Conservation (phyloP, 164 flowering plant species). For the Hamamelis virginiana region DNA sequence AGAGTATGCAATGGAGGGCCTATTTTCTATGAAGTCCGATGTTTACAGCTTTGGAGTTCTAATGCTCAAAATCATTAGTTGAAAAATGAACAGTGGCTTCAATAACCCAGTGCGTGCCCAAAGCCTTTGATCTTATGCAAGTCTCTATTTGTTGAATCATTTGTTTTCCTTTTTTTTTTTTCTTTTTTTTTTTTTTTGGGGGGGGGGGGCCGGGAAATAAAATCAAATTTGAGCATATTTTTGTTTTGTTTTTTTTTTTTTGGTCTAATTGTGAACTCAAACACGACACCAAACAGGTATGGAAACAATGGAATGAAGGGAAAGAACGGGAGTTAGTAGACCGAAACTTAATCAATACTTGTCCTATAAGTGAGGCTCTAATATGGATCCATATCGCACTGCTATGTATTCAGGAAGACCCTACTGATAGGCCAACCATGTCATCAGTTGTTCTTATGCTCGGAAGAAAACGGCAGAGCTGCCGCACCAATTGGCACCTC, state of each 20-base stretch:
- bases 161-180: too few relatives aligned
- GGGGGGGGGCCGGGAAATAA: too few relatives aligned
- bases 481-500: slow-evolving; percentile 16
- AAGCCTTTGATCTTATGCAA: slow-evolving; percentile 20
- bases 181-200: too few relatives aligned
- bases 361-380: slow-evolving; percentile 19
- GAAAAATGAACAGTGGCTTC: slow-evolving; percentile 30
- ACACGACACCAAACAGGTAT: slow-evolving; percentile 15
- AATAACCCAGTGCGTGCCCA: not conserved
- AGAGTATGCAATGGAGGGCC: slow-evolving; percentile 44
- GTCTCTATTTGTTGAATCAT: too few relatives aligned
- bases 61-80: slow-evolving; percentile 34
- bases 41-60: too few relatives aligned
- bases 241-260: too few relatives aligned
- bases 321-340: slow-evolving; percentile 25
- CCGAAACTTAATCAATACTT: slow-evolving; percentile 3
- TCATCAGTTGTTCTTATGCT: slow-evolving; percentile 31
- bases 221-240: too few relatives aligned
- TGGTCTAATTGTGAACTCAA: not conserved
- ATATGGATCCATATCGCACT: slow-evolving; percentile 34
- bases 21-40: slow-evolving; percentile 42
- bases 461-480: slow-evolving; percentile 19
- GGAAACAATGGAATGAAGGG: slow-evolving; percentile 26
- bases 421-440: slow-evolving; percentile 25
- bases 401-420: slow-evolving; percentile 34